phyloP scores from a whole-genome alignment of 495 filamentous ascomycete genomes.

The Penicillium tannophilum region DNA sequence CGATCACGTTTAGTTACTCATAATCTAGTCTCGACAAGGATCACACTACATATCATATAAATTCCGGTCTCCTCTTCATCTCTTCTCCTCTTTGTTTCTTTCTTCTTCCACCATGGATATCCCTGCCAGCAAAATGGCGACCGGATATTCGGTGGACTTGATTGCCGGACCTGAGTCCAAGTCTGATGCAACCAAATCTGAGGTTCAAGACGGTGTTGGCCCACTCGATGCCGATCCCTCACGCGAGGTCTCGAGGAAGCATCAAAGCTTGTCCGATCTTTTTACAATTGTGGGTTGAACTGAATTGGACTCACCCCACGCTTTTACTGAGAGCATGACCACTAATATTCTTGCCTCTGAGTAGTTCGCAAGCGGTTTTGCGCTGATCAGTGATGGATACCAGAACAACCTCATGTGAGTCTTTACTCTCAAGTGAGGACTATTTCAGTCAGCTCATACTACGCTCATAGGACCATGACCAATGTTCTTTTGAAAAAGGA shows the following conservation, averaged over 20 bases:
- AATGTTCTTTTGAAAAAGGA: conserved; percentile 52
- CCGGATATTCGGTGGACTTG: neutral
- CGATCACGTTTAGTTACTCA: neutral
- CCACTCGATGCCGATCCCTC: conserved; percentile 20
- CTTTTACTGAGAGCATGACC: neutral
- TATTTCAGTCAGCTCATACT: neutral
- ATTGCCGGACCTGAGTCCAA: neutral
- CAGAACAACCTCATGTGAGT: conserved; percentile 53
- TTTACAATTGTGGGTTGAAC: conserved; percentile 45
- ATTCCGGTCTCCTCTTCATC: neutral
- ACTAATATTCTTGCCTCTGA: neutral
- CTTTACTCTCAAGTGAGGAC: neutral
- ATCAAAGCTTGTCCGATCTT: conserved; percentile 46
- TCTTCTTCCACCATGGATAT: neutral
- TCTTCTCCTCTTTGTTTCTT: neutral
- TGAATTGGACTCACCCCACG: neutral
- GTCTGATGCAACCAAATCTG: neutral
- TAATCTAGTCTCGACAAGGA: neutral
- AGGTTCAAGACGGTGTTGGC: conserved; percentile 1
- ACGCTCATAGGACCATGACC: conserved; percentile 44
- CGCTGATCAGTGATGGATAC: conserved; percentile 56
- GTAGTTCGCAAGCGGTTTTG: conserved; percentile 49
- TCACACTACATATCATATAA: neutral
- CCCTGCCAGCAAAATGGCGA: neutral
- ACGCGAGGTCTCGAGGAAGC: conserved; percentile 31